Conservation (phyloP, 805 yeast genomes). For the Candida xyloterini region DNA sequence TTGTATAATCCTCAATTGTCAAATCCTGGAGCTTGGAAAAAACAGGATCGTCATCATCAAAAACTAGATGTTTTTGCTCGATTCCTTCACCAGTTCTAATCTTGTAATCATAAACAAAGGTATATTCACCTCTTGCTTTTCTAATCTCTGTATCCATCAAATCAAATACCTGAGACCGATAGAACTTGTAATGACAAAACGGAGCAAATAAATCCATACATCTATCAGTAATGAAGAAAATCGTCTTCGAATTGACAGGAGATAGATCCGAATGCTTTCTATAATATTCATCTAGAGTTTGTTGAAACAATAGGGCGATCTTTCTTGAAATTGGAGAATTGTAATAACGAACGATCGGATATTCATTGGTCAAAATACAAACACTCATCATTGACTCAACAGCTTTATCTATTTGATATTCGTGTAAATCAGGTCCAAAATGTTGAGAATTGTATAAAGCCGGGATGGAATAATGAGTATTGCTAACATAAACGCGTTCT, state of each 20-base stretch:
- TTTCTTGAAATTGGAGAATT: slow-evolving; percentile 48
- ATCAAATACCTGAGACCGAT: slow-evolving; percentile 91
- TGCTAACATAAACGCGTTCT: slow-evolving; percentile 67
- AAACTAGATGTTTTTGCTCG: slow-evolving; percentile 24
- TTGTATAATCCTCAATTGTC: slow-evolving; percentile 27
- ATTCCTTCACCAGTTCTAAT: slow-evolving; percentile 28
- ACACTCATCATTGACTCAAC: slow-evolving; percentile 67
- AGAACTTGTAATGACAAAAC: slow-evolving; percentile 81
- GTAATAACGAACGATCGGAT: slow-evolving; percentile 79
- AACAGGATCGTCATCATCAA: slow-evolving; percentile 27
- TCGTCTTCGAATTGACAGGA: slow-evolving; percentile 45
- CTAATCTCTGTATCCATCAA: slow-evolving; percentile 33
- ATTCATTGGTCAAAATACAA: slow-evolving; percentile 80
- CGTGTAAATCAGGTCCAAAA: slow-evolving; percentile 59
- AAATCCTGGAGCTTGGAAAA: slow-evolving; percentile 26
- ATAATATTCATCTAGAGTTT: slow-evolving; percentile 70
- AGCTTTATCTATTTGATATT: slow-evolving; percentile 52
- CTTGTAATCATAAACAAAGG: slow-evolving; percentile 26
- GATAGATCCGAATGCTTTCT: slow-evolving; percentile 66
- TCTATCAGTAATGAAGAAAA: slow-evolving; percentile 77
- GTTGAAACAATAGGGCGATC: slow-evolving; percentile 71
- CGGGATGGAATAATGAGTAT: slow-evolving; percentile 59
- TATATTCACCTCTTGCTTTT: slow-evolving; percentile 26
- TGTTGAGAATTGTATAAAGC: slow-evolving; percentile 69
- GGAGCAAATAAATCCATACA: slow-evolving; percentile 82